Evolutionary conservation across 805 yeast genomes (phyloP).

Genomic region (Starmerella vitae): DNA sequence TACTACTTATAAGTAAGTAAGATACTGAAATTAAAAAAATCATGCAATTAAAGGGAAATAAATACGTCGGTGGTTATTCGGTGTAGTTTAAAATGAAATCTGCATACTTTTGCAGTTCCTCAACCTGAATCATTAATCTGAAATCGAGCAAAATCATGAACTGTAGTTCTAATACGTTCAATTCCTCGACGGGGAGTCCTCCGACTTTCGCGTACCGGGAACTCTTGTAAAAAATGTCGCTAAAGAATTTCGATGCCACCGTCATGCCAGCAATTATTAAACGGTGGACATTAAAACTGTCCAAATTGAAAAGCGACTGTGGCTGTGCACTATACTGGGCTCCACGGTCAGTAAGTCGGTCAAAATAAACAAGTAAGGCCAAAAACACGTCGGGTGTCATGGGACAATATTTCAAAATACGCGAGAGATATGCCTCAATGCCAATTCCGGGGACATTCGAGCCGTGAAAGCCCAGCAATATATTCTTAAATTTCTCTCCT

Average conservation of each 20-base stretch:
- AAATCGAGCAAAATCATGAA: constrained; percentile 75
- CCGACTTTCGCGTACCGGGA: constrained; percentile 93
- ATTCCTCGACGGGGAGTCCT: constrained; percentile 46
- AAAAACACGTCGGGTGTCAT: constrained; percentile 95
- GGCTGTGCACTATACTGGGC: constrained; percentile 11
- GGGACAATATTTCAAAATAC: constrained; percentile 93
- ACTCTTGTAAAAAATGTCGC: constrained; percentile 89
- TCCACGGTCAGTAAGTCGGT: constrained; percentile 74
- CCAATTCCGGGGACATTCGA: constrained; percentile 93
- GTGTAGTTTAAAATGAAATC: constrained; percentile 57
- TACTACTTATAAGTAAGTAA: too few relatives aligned
- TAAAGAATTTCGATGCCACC: constrained; percentile 60
- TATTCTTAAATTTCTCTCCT: constrained; percentile 17
- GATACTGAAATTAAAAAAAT: not conserved
- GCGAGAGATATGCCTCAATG: constrained; percentile 71
- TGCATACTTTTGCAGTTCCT: constrained; percentile 83
- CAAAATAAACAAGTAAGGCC: constrained; percentile 82
- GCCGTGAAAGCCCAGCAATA: constrained; percentile 82
- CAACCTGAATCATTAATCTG: constrained; percentile 71
- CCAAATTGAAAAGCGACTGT: constrained; percentile 65
- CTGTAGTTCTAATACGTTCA: constrained; percentile 84
- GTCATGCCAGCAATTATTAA: constrained; percentile 89
- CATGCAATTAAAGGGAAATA: not conserved
- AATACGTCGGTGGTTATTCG: not conserved
- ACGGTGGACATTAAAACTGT: constrained; percentile 88